Conservation (phyloP, 257 asterid genomes). For the Ligustrum vulgare region DNA sequence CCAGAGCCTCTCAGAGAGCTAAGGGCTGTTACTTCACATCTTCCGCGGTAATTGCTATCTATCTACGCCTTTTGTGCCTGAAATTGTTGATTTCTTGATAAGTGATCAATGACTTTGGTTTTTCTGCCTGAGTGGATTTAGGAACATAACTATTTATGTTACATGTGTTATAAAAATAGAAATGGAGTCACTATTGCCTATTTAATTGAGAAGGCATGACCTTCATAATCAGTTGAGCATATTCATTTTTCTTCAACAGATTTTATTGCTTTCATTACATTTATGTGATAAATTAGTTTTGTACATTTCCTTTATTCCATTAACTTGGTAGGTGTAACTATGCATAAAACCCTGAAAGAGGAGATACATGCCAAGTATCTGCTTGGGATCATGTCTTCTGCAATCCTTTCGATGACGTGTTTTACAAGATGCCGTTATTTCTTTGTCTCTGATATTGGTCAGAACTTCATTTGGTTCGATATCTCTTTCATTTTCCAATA, state of each 20-base stretch:
- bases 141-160: not conserved
- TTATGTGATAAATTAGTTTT: not conserved
- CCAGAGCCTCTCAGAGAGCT: conserved; percentile 51
- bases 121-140: not conserved
- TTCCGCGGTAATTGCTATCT: conserved; percentile 35
- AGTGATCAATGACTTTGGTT: not conserved
- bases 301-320: not conserved
- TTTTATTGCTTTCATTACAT: not conserved
- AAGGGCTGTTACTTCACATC: conserved; percentile 43
- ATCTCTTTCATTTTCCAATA: not conserved
- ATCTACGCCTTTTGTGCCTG: not conserved
- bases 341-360: not conserved
- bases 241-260: not conserved
- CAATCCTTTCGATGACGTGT: not conserved
- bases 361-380: not conserved
- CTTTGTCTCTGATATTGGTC: not conserved
- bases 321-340: not conserved
- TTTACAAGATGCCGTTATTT: not conserved
- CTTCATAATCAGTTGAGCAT: not conserved
- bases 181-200: not conserved
- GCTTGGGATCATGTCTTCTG: not conserved
- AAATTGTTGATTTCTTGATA: not conserved
- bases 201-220: not conserved
- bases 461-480: not conserved
- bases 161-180: not conserved